phyloP scores from a whole-genome alignment of 2,329 filamentous ascomycete genomes.

The Lasiodiplodia hormozganensis region DNA sequence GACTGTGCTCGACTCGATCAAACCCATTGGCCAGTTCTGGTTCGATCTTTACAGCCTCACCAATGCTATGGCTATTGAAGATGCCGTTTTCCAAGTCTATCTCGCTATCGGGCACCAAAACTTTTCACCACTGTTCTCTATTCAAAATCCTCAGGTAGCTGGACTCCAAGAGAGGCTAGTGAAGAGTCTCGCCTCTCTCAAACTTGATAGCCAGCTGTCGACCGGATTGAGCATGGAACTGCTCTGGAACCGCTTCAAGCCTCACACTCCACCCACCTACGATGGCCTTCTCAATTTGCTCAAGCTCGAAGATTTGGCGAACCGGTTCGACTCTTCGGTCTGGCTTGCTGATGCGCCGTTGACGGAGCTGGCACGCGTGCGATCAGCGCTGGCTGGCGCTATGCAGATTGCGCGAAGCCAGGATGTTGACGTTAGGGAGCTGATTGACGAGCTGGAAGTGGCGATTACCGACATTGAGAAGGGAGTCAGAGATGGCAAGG shows the following conservation, averaged over 20 bases:
- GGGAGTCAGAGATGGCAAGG: constrained; percentile 39
- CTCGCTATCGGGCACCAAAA: constrained; percentile 46
- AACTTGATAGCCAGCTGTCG: constrained; percentile 72
- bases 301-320: constrained; percentile 53
- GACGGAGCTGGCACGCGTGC: constrained; percentile 45
- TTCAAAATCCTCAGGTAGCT: constrained; percentile 35
- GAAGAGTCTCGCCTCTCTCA: constrained; percentile 57
- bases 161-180: constrained; percentile 34
- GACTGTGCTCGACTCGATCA: constrained; percentile 33
- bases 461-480: constrained; percentile 43
- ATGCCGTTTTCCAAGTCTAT: constrained; percentile 62
- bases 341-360: constrained; percentile 44
- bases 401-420: constrained; percentile 41
- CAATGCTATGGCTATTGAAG: constrained; percentile 50
- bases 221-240: constrained; percentile 82
- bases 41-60: constrained; percentile 51
- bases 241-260: constrained; percentile 77
- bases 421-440: constrained; percentile 40
- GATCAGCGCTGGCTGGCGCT: constrained; percentile 43
- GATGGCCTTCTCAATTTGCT: constrained; percentile 49
- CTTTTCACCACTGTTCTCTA: constrained; percentile 29
- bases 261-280: constrained; percentile 56
- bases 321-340: constrained; percentile 52
- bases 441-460: constrained; percentile 38
- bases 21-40: constrained; percentile 50